Conservation (phyloP, 768 basidiomycete genomes). For the Strobilomyces dryophilus region DNA sequence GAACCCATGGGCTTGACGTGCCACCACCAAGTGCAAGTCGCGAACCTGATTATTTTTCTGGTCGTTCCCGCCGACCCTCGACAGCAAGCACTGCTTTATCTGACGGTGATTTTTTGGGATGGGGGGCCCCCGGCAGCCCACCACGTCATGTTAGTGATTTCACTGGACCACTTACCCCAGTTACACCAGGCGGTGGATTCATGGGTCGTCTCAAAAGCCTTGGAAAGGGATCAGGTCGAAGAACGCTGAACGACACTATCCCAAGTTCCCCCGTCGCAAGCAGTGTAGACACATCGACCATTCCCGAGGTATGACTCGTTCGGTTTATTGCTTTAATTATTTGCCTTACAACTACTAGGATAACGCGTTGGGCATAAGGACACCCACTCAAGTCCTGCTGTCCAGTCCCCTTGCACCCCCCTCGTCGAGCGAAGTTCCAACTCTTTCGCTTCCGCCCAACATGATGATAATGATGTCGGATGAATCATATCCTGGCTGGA, state of each 20-base stretch:
- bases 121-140: slow-evolving; percentile 37
- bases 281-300: slow-evolving; percentile 13
- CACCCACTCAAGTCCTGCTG: slow-evolving; percentile 53
- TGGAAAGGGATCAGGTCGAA: slow-evolving; percentile 52
- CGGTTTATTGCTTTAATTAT: neutral
- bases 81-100: slow-evolving; percentile 36
- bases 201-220: slow-evolving; percentile 81
- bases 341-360: slow-evolving; percentile 17
- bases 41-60: slow-evolving; percentile 52
- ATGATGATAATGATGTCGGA: slow-evolving; percentile 77
- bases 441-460: slow-evolving; percentile 51
- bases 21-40: slow-evolving; percentile 25
- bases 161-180: slow-evolving; percentile 41
- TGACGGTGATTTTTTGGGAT: slow-evolving; percentile 50
- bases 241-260: slow-evolving; percentile 11
- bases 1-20: slow-evolving; percentile 45
- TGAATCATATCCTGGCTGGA: slow-evolving; percentile 72
- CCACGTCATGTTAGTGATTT: slow-evolving; percentile 24
- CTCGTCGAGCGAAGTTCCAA: slow-evolving; percentile 66
- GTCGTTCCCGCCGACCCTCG: slow-evolving; percentile 44
- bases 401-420: slow-evolving; percentile 62
- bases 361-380: slow-evolving; percentile 34
- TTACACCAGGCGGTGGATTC: slow-evolving; percentile 51
- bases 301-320: slow-evolving; percentile 24
- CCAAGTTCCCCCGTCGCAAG: slow-evolving; percentile 24